Conservation (phyloP, 495 filamentous ascomycete genomes). For the Daldinia childiae region DNA sequence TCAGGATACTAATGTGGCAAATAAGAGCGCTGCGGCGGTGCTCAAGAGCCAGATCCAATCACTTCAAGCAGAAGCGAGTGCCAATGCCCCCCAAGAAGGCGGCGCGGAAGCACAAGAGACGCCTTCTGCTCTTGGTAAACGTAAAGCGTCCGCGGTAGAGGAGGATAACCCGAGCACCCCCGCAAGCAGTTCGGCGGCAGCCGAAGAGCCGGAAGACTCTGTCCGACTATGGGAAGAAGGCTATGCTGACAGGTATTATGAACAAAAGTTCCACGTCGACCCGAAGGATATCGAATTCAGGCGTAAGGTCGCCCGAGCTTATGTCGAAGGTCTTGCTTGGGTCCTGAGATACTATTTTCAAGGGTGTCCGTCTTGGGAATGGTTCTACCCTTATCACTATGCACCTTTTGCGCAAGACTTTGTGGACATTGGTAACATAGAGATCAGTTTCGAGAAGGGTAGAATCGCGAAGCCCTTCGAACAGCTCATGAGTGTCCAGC, state of each 20-base stretch:
- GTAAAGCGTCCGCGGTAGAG: slow-evolving; percentile 68
- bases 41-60: slow-evolving; percentile 81
- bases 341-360: slow-evolving; percentile 98
- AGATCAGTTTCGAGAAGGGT: slow-evolving; percentile 85
- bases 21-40: slow-evolving; percentile 92
- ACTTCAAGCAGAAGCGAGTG: slow-evolving; percentile 51
- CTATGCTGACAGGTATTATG: slow-evolving; percentile 95
- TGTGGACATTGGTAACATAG: slow-evolving; percentile 79
- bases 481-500: slow-evolving; percentile 97
- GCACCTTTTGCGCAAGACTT: slow-evolving; percentile 98
- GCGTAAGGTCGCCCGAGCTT: slow-evolving; percentile 88
- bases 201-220: slow-evolving; percentile 69
- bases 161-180: slow-evolving; percentile 64
- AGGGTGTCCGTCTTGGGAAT: slow-evolving; percentile 96
- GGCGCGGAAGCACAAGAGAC: slow-evolving; percentile 41
- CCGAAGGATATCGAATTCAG: slow-evolving; percentile 85
- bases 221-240: slow-evolving; percentile 95
- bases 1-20: slow-evolving; percentile 81
- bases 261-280: slow-evolving; percentile 93
- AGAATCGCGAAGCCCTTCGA: slow-evolving; percentile 91
- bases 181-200: slow-evolving; percentile 55
- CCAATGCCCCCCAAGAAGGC: slow-evolving; percentile 31
- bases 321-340: slow-evolving; percentile 98
- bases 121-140: slow-evolving; percentile 61
- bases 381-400: slow-evolving; percentile 99